Base-by-base conservation (phyloP, 2,329 filamentous ascomycete species). In the Nemania sp. region DNA sequence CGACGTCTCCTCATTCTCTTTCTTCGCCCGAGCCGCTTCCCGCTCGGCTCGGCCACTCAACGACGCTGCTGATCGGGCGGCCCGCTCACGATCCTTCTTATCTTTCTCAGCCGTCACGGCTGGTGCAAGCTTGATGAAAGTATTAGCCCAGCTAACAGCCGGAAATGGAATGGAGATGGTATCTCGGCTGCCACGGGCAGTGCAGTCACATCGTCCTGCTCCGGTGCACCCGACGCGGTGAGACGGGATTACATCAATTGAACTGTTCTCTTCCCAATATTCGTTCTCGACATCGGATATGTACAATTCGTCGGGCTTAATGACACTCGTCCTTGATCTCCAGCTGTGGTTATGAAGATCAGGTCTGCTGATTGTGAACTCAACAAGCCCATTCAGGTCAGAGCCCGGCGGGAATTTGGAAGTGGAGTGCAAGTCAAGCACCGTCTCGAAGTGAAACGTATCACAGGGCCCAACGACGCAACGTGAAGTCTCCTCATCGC, bases 371-470 rank as follows among this genome's bases (percentile, higher is more conserved):
- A 86, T 77, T 51, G 76, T 77, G 50, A 86, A 76, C 69, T 86
- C 80, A 28, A 84, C 79, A 55, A 81, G 77, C 52, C 80, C 81
- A 57, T 82, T 77, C 50, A 86, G 77, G 64, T 84, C 80, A 4
- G 82, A 82, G n/a, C 81, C 79, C 9, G 75, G 71, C 3, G 82
- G 82, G 62, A 85, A 83, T 52, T 78, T 77, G 61, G 76, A 77
- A 40, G 78, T 78, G 57, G 82, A 76, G 64, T 83, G 80, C 2
- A 86, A 69, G 57, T 84, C 79, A 6, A 87, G 75, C 1, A 81
- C 81, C 4, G 81, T 77, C 56, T 84, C 82, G 73, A 86, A 82
- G 70, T 86, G 82, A 57, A 86, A 72, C 30, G 86, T 78, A 57
- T 81, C 78, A 54, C 82, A 81, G 31, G 78, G 78, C 3, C 68